Conservation (phyloP, 2,329 filamentous ascomycete species). For the Epichloe typhina region DNA sequence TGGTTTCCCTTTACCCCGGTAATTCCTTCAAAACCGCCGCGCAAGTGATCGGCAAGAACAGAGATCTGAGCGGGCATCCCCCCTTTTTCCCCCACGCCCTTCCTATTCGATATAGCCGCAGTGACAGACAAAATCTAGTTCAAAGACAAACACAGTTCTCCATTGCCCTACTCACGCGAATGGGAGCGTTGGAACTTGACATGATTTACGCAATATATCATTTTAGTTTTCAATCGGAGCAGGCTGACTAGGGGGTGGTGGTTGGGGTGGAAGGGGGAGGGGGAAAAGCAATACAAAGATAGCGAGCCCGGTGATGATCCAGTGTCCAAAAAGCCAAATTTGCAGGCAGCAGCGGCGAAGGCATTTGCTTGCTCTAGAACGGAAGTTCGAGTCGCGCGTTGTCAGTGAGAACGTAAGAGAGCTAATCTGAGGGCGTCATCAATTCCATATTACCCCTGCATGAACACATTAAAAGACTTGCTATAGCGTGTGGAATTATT, state of each 20-base stretch:
- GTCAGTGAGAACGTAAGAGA: conserved; percentile 41
- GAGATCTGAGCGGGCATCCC: conserved; percentile 32
- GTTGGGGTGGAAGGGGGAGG: neutral
- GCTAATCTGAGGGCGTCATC: conserved; percentile 42
- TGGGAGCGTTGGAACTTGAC: neutral
- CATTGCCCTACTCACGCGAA: neutral
- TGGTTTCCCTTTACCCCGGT: neutral
- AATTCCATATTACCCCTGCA: too few relatives aligned
- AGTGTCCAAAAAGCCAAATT: conserved; percentile 46
- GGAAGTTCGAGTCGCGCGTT: conserved; percentile 23
- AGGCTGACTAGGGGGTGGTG: conserved; percentile 16
- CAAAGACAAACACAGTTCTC: neutral
- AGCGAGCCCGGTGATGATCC: conserved; percentile 34
- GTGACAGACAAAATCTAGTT: conserved; percentile 17
- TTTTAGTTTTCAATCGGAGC: conserved; percentile 44
- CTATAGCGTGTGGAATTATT: too few relatives aligned
- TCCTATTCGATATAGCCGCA: conserved; percentile 17
- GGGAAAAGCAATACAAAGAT: neutral
- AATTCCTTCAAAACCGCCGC: neutral
- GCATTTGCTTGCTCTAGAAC: conserved; percentile 6
- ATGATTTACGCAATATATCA: neutral
- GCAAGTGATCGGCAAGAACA: conserved; percentile 26
- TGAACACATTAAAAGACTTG: too few relatives aligned
- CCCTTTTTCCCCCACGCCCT: neutral
- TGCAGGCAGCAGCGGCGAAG: conserved; percentile 32